Percentiles rank a stretch among this genome's conserved stretches.
Evolutionary conservation across 148 eudicot species (phyloP).

Genomic region (Rhododendron molle): DNA sequence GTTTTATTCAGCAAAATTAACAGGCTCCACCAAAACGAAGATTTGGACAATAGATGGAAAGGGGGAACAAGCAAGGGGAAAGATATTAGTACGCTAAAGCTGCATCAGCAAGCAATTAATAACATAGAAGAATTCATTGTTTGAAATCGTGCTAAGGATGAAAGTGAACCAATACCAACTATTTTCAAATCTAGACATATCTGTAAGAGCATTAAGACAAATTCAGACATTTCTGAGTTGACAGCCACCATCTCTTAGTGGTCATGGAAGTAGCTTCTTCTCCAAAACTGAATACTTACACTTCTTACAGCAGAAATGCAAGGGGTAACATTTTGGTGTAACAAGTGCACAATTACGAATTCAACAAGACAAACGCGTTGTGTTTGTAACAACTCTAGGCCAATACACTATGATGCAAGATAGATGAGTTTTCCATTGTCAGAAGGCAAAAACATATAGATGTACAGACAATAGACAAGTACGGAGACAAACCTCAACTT

Average conservation of each 20-base stretch:
- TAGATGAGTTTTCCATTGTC: background rate
- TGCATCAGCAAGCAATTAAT: background rate
- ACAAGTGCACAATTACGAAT: background rate
- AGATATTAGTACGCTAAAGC: too few species aligned
- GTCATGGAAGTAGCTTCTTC: background rate
- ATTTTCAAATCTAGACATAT: background rate
- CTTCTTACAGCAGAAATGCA: background rate
- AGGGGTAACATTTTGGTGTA: background rate
- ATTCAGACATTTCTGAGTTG: background rate
- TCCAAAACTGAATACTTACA: background rate
- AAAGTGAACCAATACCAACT: background rate
- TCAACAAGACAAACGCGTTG: background rate
- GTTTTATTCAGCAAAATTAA: background rate
- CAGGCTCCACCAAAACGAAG: too few species aligned
- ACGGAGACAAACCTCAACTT: conserved; percentile 76
- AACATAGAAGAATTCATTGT: background rate
- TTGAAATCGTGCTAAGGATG: background rate
- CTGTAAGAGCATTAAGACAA: background rate
- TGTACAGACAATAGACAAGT: background rate
- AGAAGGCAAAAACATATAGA: background rate
- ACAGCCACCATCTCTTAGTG: background rate
- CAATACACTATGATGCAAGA: background rate
- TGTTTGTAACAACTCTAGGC: background rate
- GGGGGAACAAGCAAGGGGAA: too few species aligned
- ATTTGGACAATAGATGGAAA: too few species aligned